Base-by-base conservation (phyloP, 257 asterid genomes). In the Solanum bukasovii region DNA sequence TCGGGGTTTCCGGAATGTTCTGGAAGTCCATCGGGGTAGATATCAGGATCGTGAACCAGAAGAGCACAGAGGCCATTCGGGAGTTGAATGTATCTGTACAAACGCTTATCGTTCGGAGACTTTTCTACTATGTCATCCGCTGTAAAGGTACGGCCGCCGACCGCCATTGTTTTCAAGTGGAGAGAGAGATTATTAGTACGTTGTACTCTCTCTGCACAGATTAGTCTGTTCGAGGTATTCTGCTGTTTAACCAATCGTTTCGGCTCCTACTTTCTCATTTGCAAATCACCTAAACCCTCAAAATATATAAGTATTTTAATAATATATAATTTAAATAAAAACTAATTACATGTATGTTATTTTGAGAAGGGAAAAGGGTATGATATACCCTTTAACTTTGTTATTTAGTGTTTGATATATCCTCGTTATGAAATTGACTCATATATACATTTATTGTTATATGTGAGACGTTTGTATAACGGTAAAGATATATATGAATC, bases 1-100 rank as follows among this genome's bases (percentile, higher is more conserved):
- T 79, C 38, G 14, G 44, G 21, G 44, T 5, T 34, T 8, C 77
- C 90, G 23, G 83, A 20, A 79, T 63, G 61, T 87, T 25, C 88
- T 71, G 46, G 89, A 49, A 87, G 91, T 10, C 88, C 92, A 34
- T 83, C 90, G 5, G 95, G 86, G 91, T 90, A 93, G 90, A 97
- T 97, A 93, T 97, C 97, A 11, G 99, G 99, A 92, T 97, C 99
- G 93, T 97, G 99, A 88, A 97, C 95, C 27, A 97, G 93, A 88
- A 97, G 84, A 77, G 98, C 98, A 87, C 94, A 95, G 59, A 97
- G 95, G 46, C 98, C 99, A 88, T 97, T 97, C 12, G 94, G 82
- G 46, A 97, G 96, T 90, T 95, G 94, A 87, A 97, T 91, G 91
- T 88, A 95, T 88, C 99, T 92, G 96, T 97, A 97, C 85, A 94